Conservation (phyloP, 2,329 filamentous ascomycete species). For the Fusarium coicis region DNA sequence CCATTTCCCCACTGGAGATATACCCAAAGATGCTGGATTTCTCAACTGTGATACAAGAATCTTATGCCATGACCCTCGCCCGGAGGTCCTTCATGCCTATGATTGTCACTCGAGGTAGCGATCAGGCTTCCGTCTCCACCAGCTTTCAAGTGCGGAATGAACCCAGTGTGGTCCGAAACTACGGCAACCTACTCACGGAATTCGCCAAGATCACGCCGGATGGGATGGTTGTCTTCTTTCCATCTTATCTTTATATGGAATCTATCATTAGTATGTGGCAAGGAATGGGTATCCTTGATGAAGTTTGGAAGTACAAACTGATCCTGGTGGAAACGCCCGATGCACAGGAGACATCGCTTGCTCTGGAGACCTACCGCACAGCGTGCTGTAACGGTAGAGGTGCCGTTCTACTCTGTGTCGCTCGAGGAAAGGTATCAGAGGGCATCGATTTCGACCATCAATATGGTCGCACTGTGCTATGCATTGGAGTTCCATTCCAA, state of each 20-base stretch:
- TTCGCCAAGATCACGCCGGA: constrained; percentile 97
- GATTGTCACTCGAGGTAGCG: constrained; percentile 95
- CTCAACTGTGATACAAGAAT: constrained; percentile 91
- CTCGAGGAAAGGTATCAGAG: constrained; percentile 95
- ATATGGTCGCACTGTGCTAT: constrained; percentile 94
- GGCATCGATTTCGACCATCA: constrained; percentile 99
- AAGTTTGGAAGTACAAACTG: constrained; percentile 99
- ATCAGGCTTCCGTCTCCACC: constrained; percentile 92
- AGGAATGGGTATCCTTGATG: constrained; percentile 96
- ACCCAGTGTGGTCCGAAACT: constrained; percentile 95
- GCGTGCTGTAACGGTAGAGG: constrained; percentile 97
- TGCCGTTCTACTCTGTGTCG: constrained; percentile 92
- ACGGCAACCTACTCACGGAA: constrained; percentile 91
- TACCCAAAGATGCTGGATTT: constrained; percentile 99
- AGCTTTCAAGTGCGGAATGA: constrained; percentile 97
- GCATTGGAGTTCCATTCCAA: constrained; percentile 97
- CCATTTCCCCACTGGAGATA: constrained; percentile 96
- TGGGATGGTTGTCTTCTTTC: constrained; percentile 99
- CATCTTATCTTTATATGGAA: constrained; percentile 99
- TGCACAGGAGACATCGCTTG: constrained; percentile 94
- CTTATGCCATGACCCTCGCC: constrained; percentile 96
- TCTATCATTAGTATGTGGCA: constrained; percentile 99
- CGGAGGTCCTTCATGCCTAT: constrained; percentile 96
- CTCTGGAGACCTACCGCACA: constrained; percentile 94
- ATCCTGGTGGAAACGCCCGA: constrained; percentile 98